phyloP scores from a whole-genome alignment of 2,329 filamentous ascomycete genomes.

The Conoideocrella luteorostrata region DNA sequence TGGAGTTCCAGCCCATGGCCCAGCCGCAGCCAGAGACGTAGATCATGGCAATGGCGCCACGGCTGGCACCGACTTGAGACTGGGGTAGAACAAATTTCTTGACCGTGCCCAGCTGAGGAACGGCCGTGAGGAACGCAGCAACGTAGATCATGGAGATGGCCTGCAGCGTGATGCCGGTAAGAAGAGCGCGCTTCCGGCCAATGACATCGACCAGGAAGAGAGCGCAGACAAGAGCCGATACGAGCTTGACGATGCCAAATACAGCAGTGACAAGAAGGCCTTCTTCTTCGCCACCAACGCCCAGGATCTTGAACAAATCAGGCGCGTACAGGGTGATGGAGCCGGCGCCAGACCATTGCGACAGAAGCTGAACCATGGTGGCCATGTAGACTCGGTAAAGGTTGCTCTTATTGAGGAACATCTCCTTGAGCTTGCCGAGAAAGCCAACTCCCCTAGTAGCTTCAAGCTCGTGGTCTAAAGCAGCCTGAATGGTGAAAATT shows the following conservation, averaged over 20 bases:
- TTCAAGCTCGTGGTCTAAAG: constrained; percentile 65
- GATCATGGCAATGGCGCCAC: constrained; percentile 66
- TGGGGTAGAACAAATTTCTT: constrained; percentile 40
- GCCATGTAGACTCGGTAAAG: constrained; percentile 67
- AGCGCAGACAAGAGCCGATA: constrained; percentile 60
- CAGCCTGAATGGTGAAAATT: constrained; percentile 55
- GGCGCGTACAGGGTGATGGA: constrained; percentile 73
- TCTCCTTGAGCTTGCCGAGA: constrained; percentile 60
- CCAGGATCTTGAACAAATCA: constrained; percentile 66
- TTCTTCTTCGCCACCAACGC: constrained; percentile 60
- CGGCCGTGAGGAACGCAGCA: constrained; percentile 53
- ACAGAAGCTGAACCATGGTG: constrained; percentile 62
- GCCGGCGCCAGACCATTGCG: constrained; percentile 68
- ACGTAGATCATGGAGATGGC: constrained; percentile 57
- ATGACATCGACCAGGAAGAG: constrained; percentile 75
- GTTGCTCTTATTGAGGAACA: constrained; percentile 62
- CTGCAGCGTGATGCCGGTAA: constrained; percentile 55
- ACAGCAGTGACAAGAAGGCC: constrained; percentile 67
- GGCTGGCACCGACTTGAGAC: constrained; percentile 49
- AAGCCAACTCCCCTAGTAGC: constrained; percentile 60
- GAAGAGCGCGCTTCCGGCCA: constrained; percentile 63
- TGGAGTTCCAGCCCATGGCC: constrained; percentile 67
- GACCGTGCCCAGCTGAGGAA: constrained; percentile 50
- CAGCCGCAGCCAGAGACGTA: constrained; percentile 63
- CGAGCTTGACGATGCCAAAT: constrained; percentile 69